These are phyloP conservation scores for Ascochyta koolunga DNA, from an alignment of 2,329 filamentous ascomycete species.

Conservation along the genomic window DNA sequence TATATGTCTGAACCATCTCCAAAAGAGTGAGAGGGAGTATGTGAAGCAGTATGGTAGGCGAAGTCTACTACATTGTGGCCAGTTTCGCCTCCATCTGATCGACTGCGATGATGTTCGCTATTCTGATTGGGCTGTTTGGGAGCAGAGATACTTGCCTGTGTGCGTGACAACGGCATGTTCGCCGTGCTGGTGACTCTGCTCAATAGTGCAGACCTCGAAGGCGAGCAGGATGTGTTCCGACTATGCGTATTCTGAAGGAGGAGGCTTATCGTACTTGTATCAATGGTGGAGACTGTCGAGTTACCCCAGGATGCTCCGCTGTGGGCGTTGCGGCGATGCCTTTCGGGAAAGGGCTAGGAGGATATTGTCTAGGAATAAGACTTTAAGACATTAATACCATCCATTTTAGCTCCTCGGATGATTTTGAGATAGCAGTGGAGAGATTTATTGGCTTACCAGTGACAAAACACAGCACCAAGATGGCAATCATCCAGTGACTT, in stretches of 20 bases:
- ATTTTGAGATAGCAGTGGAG: background rate
- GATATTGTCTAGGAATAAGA: slow-evolving; percentile 25
- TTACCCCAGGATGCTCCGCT: slow-evolving; percentile 13
- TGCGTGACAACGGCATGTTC: background rate
- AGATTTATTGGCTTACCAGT: slow-evolving; percentile 14
- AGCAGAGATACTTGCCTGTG: background rate
- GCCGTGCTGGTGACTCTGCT: slow-evolving; percentile 5
- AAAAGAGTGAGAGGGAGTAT: background rate
- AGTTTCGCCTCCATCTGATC: background rate
- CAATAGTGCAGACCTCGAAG: background rate
- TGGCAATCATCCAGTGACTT: slow-evolving; percentile 31
- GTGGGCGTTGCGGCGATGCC: slow-evolving; percentile 9
- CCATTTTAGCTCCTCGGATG: background rate
- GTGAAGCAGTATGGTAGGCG: background rate
- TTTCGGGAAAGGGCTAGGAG: slow-evolving; percentile 20
- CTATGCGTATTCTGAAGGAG: background rate
- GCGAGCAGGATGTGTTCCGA: slow-evolving; percentile 1
- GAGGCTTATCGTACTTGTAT: slow-evolving; percentile 8
- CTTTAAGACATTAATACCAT: slow-evolving; percentile 3
- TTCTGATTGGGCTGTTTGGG: background rate
- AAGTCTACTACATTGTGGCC: background rate
- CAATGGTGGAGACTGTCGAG: slow-evolving; percentile 3
- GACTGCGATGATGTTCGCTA: background rate
- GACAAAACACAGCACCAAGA: slow-evolving; percentile 28
- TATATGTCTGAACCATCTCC: background rate